Base-by-base conservation (phyloP, 495 filamentous ascomycete genomes). In the Aspergillus mulundensis region DNA sequence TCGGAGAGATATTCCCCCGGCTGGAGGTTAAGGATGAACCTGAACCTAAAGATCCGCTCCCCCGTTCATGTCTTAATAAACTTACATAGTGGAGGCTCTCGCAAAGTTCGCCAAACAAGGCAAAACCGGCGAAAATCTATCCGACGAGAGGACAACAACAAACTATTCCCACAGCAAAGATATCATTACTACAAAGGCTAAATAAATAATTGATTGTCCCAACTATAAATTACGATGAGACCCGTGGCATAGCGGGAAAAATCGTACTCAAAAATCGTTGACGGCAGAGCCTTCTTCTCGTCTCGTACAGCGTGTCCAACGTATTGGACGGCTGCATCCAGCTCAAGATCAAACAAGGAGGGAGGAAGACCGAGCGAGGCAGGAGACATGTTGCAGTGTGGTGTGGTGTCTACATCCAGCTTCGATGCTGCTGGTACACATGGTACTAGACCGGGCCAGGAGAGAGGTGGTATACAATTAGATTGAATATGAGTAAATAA, bases 241-340 rank as follows among this genome's bases (percentile, higher is more conserved):
- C 64, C 73, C 71, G 68, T 76, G 66, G 64, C 57, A 61, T 4
- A 11, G 42, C 50, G 63, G 58, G 67, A 72, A 68, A 64, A 69
- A 76, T 62, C 78, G 78, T 80, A 81, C 78, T 81, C 78, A 81
- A 81, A 81, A 53, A 77, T 65, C 70, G 70, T 77, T 72, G 75
- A 70, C 21, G 66, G 53, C 65, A 58, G 49, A 65, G 54, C 54
- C 70, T 73, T 62, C 34, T 59, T 81, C 70, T 81, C 59, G 78
- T 81, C 78, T 78, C 77, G 64, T 80, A 72, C 75, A 69, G 47
- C 8, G 63, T 43, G 40, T 16, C 61, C 54, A 60, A 50, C 57
- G 56, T 53, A 39, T 40, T 4, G 34, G 38, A 20, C 20, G 34
- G 46, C 52, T 68, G 77, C 65, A 81, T 81, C 78, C 78, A 80